Evolutionary conservation across 768 basidiomycete genomes (phyloP), one percentile per base, ranked within the genome.

Genomic region (Symmetrospora coprosmae): DNA sequence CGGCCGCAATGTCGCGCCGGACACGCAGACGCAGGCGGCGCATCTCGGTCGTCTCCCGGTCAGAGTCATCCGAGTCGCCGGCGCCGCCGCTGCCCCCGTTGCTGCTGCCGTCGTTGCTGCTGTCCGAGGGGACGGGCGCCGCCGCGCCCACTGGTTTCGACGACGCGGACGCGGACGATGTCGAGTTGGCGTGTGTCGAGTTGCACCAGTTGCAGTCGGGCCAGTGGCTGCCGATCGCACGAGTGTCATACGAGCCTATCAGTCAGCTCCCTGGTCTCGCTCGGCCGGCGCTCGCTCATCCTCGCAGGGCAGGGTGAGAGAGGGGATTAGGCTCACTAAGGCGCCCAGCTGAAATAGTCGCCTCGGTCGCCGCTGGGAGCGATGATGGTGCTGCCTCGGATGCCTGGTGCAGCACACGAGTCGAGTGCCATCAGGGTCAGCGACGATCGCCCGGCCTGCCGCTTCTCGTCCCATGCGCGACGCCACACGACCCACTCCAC

Each of bases 281-380:
- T n/a, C n/a, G n/a, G n/a, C n/a, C n/a, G n/a, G n/a, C n/a, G n/a
- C n/a, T n/a, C n/a, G n/a, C n/a, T n/a, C n/a, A n/a, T n/a, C n/a
- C n/a, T n/a, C n/a, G n/a, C n/a, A n/a, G n/a, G n/a, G n/a, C n/a
- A n/a, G n/a, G n/a, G n/a, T n/a, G n/a, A n/a, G n/a, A n/a, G n/a
- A n/a, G n/a, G n/a, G 46, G 34, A 40, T 33, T 6, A 16, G 11
- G 71, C 80, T 45, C 70, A 82, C 82, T 83, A 84, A 38, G 82
- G 82, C 14, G 81, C 79, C 79, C 80, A 82, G 68, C 81, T 82
- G 77, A 83, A 75, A 67, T 81, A 84, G 67, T 82, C 81, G 62
- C 81, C 79, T 33, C 74, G 74, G 66, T 80, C 73, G 1, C 73
- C 73, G 62, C 71, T 74, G 1, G 76, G 75, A 25, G 76, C 71